Evolutionary conservation across 2,329 filamentous ascomycete genomes (phyloP).

Genomic region (Nothopassalora personata): DNA sequence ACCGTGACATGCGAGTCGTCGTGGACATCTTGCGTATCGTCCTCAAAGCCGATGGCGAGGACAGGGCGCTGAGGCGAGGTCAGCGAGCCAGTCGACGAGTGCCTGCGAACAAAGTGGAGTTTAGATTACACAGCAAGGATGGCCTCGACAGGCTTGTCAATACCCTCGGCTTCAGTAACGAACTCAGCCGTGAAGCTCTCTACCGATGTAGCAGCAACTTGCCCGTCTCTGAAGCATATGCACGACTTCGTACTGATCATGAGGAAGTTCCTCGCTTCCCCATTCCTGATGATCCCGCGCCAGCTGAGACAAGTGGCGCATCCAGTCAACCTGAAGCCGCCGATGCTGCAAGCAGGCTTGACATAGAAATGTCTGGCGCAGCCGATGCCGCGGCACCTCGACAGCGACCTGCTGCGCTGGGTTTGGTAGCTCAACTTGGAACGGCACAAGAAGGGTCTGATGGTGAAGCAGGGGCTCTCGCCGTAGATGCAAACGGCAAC

Average conservation of each 20-base stretch:
- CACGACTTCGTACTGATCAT: constrained; percentile 42
- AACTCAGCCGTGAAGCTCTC: constrained; percentile 69
- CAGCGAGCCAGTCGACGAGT: constrained; percentile 53
- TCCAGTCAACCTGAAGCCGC: neutral
- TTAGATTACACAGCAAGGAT: constrained; percentile 47
- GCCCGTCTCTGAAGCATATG: constrained; percentile 66
- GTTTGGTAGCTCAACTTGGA: neutral
- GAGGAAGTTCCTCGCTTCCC: constrained; percentile 26
- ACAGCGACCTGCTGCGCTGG: neutral
- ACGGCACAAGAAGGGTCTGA: neutral
- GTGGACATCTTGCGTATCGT: constrained; percentile 79
- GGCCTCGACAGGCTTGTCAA: constrained; percentile 41
- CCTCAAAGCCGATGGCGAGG: constrained; percentile 70
- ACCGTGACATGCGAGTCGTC: constrained; percentile 68
- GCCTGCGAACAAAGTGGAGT: constrained; percentile 46
- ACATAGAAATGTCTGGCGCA: constrained; percentile 38
- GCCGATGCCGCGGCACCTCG: constrained; percentile 3
- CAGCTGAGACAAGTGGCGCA: neutral
- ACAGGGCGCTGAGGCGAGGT: constrained; percentile 55
- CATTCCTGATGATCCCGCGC: constrained; percentile 23
- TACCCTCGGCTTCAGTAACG: constrained; percentile 48
- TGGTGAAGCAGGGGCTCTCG: neutral
- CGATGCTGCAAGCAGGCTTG: constrained; percentile 1
- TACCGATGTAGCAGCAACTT: constrained; percentile 71
- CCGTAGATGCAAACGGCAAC: constrained; percentile 5